Evolutionary conservation across 2,329 filamentous ascomycete genomes (phyloP).

Genomic region (Drechslerella dactyloides): DNA sequence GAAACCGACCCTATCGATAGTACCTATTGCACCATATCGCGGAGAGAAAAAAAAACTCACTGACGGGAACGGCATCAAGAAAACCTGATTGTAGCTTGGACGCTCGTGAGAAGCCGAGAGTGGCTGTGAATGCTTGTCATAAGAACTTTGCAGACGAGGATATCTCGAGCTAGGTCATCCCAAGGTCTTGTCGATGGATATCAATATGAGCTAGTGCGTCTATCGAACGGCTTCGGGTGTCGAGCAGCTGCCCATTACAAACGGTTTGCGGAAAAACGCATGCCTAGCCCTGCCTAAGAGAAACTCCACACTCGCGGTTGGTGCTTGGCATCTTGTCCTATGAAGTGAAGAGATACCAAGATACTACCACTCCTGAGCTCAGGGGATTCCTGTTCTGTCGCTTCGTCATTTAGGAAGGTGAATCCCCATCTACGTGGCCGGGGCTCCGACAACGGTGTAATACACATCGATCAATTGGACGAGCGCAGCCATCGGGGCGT

Average conservation of each 20-base stretch:
- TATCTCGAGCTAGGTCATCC: not conserved
- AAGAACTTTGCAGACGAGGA: constrained; percentile 12
- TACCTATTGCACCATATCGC: not conserved
- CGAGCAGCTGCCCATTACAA: constrained; percentile 44
- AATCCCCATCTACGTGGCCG: not conserved
- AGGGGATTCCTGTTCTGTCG: constrained; percentile 15
- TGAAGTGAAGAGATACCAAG: constrained; percentile 13
- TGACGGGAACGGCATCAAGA: constrained; percentile 1
- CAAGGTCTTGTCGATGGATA: not conserved
- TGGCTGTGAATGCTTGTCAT: constrained; percentile 40
- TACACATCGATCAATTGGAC: not conserved
- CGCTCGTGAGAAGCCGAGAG: constrained; percentile 24
- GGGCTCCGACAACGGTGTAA: not conserved
- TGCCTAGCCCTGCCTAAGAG: constrained; percentile 39
- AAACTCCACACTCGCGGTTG: constrained; percentile 18
- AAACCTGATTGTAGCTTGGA: constrained; percentile 11
- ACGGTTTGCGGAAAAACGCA: constrained; percentile 24
- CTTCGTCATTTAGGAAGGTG: constrained; percentile 38
- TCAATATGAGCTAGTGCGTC: not conserved
- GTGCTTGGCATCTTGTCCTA: constrained; percentile 35
- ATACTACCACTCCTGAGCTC: constrained; percentile 34
- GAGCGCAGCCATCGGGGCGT: not conserved
- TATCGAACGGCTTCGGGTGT: constrained; percentile 16
- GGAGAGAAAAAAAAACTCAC: not conserved
- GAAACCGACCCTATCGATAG: not conserved